These are phyloP conservation scores for Diophrys appendiculata DNA, from an alignment of 73 alveolate genomes.

Conservation along the genomic window DNA sequence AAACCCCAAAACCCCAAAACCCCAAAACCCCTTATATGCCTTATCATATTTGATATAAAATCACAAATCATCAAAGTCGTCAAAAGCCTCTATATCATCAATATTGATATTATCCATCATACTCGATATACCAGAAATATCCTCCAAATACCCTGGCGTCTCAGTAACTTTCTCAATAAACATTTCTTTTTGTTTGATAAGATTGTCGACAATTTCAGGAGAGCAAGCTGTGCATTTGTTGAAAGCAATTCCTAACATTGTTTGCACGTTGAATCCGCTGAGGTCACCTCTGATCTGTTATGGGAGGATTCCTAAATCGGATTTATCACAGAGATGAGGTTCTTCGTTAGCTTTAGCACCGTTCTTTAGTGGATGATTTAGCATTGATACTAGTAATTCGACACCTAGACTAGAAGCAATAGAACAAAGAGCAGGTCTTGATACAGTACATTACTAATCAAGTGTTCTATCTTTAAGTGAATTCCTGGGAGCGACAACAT, in stretches of 20 bases:
- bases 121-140: conserved; percentile 78
- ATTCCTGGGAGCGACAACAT: conserved; percentile 95
- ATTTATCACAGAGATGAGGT: conserved; percentile 56
- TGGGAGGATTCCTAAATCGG: conserved; percentile 73
- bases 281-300: conserved; percentile 91
- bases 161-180: conserved; percentile 77
- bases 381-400: conserved; percentile 84
- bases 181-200: conserved; percentile 59
- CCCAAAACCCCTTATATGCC: no score
- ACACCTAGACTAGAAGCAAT: conserved; percentile 88
- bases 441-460: conserved; percentile 97
- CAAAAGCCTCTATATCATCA: conserved; percentile 71
- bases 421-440: conserved; percentile 96
- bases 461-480: conserved; percentile 94
- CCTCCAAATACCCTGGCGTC: conserved; percentile 86
- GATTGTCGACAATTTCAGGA: conserved; percentile 58
- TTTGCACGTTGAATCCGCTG: conserved; percentile 61
- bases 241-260: conserved; percentile 69
- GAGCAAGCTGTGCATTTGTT: conserved; percentile 89
- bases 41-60: no score
- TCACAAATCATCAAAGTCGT: conserved; percentile 68
- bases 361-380: conserved; percentile 84
- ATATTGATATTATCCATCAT: conserved; percentile 58
- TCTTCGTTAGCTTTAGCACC: conserved; percentile 77
- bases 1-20: no score